Evolutionary conservation across 116 monocot genomes (phyloP).

Genomic region (Dioscorea cayenensis): DNA sequence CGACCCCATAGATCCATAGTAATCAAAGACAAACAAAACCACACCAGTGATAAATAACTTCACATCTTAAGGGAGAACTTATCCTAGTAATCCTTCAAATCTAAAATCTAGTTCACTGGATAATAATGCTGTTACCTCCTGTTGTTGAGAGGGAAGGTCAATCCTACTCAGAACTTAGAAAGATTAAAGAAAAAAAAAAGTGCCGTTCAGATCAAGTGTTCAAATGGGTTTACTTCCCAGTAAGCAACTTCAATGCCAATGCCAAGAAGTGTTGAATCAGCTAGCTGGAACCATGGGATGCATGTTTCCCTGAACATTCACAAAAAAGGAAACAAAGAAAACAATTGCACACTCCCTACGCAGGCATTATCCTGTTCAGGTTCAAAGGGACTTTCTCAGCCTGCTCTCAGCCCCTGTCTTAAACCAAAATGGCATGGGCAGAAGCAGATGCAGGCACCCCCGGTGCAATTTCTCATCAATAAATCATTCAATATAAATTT

Average conservation of each 20-base stretch:
- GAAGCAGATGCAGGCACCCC: slow-evolving; percentile 77
- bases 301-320: slow-evolving; percentile 20
- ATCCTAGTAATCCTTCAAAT: no score
- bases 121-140: no score
- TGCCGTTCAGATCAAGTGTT: neutral
- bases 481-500: slow-evolving; percentile 11
- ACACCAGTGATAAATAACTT: no score
- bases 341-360: slow-evolving; percentile 95
- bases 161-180: neutral
- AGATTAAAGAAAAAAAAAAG: neutral
- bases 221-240: neutral
- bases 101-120: no score
- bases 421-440: slow-evolving; percentile 20
- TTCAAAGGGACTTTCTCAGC: slow-evolving; percentile 99
- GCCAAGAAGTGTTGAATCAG: slow-evolving; percentile 1
- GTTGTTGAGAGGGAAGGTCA: no score
- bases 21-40: no score
- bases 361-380: slow-evolving; percentile 99
- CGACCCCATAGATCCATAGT: no score
- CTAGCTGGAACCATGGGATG: neutral
- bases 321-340: slow-evolving; percentile 33
- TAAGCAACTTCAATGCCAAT: neutral
- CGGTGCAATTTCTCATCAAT: slow-evolving; percentile 80
- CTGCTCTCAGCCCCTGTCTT: slow-evolving; percentile 27
- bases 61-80: no score